phyloP scores from a whole-genome alignment of 2,329 filamentous ascomycete genomes.

The Aspergillus vadensis region DNA sequence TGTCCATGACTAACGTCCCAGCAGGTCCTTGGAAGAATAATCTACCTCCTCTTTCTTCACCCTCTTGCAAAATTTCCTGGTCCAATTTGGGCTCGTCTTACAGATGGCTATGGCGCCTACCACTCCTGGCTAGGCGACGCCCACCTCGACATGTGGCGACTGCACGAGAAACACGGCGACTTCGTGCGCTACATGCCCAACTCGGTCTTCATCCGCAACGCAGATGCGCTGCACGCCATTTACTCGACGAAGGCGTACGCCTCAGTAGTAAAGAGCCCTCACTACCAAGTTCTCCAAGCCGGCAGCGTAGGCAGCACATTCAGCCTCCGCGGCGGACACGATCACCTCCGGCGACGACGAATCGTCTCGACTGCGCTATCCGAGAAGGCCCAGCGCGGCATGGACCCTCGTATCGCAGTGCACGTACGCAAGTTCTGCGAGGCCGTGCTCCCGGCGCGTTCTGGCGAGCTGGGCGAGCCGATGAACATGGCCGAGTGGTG shows the following conservation, averaged over 20 bases:
- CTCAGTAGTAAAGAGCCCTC: neutral
- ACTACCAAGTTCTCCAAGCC: neutral
- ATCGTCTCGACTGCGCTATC: neutral
- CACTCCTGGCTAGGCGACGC: slow-evolving; percentile 28
- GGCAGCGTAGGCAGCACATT: neutral
- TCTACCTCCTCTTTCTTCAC: neutral
- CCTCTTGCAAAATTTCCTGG: neutral
- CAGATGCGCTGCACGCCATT: neutral
- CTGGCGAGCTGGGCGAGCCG: neutral
- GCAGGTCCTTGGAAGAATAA: neutral
- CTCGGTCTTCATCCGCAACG: neutral
- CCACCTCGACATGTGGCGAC: slow-evolving; percentile 30
- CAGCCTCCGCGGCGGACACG: neutral
- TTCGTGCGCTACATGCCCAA: neutral
- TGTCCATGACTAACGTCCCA: neutral
- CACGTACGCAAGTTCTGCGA: neutral
- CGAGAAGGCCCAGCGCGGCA: neutral
- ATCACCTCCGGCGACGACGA: neutral
- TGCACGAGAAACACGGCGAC: slow-evolving; percentile 35
- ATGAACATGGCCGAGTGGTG: neutral
- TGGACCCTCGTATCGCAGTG: neutral
- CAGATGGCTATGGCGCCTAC: slow-evolving; percentile 45
- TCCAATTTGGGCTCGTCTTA: slow-evolving; percentile 54
- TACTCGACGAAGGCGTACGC: neutral
- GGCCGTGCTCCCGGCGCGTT: neutral